phyloP scores from a whole-genome alignment of 257 asterid species.

The Craterostigma plantagineum region DNA sequence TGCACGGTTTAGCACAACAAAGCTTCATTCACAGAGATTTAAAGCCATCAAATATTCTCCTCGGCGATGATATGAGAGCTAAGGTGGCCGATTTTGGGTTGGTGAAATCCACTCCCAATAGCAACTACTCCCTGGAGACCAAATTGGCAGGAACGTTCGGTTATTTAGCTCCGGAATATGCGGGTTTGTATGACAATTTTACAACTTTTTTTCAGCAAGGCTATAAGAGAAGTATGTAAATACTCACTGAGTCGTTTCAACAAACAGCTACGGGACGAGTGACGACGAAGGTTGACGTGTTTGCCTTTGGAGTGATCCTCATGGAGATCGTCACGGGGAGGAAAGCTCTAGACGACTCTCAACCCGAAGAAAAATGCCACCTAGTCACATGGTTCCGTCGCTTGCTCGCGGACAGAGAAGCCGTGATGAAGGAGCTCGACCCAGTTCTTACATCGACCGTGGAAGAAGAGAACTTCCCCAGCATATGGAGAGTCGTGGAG shows the following conservation, averaged over 20 bases:
- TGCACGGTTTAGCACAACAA: too few species aligned
- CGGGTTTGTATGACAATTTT: neutral
- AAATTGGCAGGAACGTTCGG: constrained; percentile 1
- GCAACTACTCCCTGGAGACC: neutral
- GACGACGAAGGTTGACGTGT: constrained; percentile 11
- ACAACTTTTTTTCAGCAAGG: neutral
- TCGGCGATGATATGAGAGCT: too few species aligned
- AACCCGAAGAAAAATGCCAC: constrained; percentile 45
- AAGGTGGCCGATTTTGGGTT: too few species aligned
- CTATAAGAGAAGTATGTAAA: neutral
- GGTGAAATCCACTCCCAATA: neutral
- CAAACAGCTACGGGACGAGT: constrained; percentile 43
- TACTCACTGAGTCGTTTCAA: neutral
- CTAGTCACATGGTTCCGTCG: constrained; percentile 51
- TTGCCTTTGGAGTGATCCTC: constrained; percentile 43
- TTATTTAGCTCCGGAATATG: constrained; percentile 1
- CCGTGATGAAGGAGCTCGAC: constrained; percentile 31
- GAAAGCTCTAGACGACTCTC: constrained; percentile 36
- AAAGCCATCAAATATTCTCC: too few species aligned
- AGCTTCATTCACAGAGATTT: too few species aligned
- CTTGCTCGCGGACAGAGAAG: constrained; percentile 35
- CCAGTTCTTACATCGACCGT: constrained; percentile 26
- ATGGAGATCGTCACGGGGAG: constrained; percentile 50
- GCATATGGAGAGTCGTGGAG: constrained; percentile 39
- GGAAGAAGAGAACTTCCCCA: constrained; percentile 33